Conservation (phyloP, 305 asterid genomes). For the Rubia tinctorum region DNA sequence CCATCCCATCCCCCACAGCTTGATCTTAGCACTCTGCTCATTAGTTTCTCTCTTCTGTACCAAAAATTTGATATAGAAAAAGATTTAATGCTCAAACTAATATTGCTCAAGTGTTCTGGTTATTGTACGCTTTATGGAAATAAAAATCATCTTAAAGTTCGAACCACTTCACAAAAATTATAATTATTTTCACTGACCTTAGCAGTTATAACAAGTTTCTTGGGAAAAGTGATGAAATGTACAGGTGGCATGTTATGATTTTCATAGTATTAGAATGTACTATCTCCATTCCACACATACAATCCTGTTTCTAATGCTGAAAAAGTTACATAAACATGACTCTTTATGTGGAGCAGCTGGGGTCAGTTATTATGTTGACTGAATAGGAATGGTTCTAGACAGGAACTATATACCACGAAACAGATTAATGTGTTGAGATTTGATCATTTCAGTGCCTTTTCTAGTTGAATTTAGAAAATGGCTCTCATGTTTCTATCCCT, state of each 20-base stretch:
- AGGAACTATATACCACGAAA: background rate
- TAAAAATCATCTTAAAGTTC: background rate
- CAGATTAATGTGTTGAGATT: background rate
- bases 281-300: too few relatives aligned
- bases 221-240: background rate
- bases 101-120: background rate
- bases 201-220: background rate
- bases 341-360: too few relatives aligned
- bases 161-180: background rate
- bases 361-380: background rate
- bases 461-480: background rate
- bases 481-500: background rate
- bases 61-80: too few relatives aligned
- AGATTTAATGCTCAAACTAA: background rate
- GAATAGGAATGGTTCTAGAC: background rate
- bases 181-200: background rate
- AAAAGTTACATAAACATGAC: too few relatives aligned
- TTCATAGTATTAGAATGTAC: background rate
- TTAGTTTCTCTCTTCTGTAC: background rate
- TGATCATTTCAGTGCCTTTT: background rate
- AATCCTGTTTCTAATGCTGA: too few relatives aligned
- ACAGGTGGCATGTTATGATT: background rate
- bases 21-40: background rate
- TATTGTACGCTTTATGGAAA: background rate
- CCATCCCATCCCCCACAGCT: background rate